phyloP scores from a whole-genome alignment of 306 rosid genomes.

The Begonia loranthoides region DNA sequence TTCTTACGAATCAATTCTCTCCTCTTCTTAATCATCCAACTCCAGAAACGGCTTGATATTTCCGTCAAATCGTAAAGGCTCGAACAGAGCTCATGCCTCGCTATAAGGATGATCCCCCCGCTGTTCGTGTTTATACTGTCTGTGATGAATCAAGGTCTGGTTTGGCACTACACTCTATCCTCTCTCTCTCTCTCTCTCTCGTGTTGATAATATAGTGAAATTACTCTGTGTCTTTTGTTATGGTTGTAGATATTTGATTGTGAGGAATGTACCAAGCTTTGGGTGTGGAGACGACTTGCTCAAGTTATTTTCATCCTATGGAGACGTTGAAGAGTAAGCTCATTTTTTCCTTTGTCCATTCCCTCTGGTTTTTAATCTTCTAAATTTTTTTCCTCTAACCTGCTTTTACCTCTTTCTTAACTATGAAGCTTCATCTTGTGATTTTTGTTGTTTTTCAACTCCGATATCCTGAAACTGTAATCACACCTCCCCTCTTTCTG shows the following conservation, averaged over 20 bases:
- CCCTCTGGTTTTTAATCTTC: background rate
- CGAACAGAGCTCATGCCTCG: conserved; percentile 34
- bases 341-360: conserved; percentile 1
- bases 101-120: conserved; percentile 47
- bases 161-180: too few relatives aligned
- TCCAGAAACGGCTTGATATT: too few relatives aligned
- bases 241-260: conserved; percentile 54
- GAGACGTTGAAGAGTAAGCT: conserved; percentile 66
- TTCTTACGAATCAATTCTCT: too few relatives aligned
- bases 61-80: too few relatives aligned
- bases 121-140: conserved; percentile 71
- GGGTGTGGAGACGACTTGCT: conserved; percentile 74
- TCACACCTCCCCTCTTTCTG: too few relatives aligned
- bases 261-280: conserved; percentile 69
- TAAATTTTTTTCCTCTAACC: background rate
- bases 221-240: background rate
- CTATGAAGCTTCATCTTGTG: background rate
- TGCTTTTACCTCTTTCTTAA: background rate
- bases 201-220: background rate
- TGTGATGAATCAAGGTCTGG: conserved; percentile 74
- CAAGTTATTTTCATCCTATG: conserved; percentile 56
- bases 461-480: background rate
- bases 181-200: too few relatives aligned
- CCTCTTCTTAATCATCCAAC: too few relatives aligned
- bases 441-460: background rate